Percentiles rank a stretch among this genome's conserved stretches.
Conservation (phyloP, 495 filamentous ascomycete species). For the Xylaria sp. region DNA sequence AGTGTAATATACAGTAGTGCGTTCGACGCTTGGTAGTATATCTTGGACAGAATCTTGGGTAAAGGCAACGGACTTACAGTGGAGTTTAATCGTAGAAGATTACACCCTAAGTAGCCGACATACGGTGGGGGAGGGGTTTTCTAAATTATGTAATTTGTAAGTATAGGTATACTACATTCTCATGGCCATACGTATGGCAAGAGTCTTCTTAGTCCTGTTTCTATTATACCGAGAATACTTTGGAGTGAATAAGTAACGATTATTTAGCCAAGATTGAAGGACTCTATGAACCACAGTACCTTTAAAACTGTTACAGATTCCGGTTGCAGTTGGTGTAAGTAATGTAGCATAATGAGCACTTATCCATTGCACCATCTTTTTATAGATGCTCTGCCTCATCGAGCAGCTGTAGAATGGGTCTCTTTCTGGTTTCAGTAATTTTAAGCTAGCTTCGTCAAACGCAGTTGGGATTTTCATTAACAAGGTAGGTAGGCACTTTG, state of each 20-base stretch:
- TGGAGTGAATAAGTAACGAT: background rate
- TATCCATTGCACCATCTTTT: background rate
- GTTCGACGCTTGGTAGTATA: background rate
- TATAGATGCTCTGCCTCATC: slow-evolving; percentile 6
- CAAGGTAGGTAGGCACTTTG: background rate
- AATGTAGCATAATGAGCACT: background rate
- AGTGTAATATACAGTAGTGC: background rate
- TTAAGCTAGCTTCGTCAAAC: background rate
- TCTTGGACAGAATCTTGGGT: no score
- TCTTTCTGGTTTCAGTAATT: slow-evolving; percentile 9
- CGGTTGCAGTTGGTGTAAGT: background rate
- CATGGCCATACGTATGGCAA: background rate
- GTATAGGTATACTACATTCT: background rate
- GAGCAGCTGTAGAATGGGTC: background rate
- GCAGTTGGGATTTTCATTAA: background rate
- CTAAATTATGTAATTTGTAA: slow-evolving; percentile 1
- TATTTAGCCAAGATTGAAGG: background rate
- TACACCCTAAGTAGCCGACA: background rate
- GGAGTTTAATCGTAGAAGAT: slow-evolving; percentile 9
- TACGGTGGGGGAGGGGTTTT: background rate
- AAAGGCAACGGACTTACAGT: background rate
- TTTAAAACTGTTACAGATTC: background rate
- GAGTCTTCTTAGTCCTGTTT: background rate
- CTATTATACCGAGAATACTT: background rate
- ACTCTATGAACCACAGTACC: background rate